These are phyloP conservation scores for Saccharum hybrid DNA, from an alignment of 202 grass and related monocot genomes.

Conservation along the genomic window DNA sequence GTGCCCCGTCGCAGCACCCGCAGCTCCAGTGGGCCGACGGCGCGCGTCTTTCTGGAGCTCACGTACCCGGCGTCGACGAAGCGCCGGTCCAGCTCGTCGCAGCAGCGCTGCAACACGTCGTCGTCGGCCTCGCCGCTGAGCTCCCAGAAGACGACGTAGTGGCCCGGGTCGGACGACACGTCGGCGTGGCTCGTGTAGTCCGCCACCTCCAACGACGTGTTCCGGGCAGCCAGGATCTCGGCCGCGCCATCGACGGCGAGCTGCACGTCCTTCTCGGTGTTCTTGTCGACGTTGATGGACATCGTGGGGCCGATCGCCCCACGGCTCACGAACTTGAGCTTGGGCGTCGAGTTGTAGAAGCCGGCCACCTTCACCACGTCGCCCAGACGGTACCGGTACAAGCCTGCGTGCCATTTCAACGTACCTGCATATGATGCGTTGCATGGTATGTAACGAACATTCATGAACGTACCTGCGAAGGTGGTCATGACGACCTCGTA, in stretches of 20 bases:
- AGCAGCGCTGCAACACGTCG: constrained; percentile 66
- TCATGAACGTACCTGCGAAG: constrained; percentile 60
- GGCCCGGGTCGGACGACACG: constrained; percentile 54
- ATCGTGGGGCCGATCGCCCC: constrained; percentile 58
- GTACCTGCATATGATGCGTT: no score
- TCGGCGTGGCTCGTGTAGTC: constrained; percentile 85
- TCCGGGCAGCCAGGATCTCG: constrained; percentile 60
- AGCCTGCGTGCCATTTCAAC: constrained; percentile 39
- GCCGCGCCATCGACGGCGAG: constrained; percentile 60
- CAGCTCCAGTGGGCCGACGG: constrained; percentile 73
- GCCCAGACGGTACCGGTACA: constrained; percentile 85
- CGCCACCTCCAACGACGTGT: constrained; percentile 63
- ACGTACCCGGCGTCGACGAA: constrained; percentile 75
- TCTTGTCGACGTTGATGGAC: constrained; percentile 87
- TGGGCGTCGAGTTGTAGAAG: constrained; percentile 81
- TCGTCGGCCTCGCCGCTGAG: constrained; percentile 51
- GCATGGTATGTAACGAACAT: no score
- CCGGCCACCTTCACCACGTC: constrained; percentile 75
- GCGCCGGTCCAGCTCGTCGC: constrained; percentile 66
- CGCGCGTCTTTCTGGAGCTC: constrained; percentile 49
- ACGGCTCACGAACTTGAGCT: constrained; percentile 80
- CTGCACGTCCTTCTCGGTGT: constrained; percentile 87
- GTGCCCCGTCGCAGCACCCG: constrained; percentile 58
- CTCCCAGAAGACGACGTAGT: constrained; percentile 84
- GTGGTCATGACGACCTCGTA: constrained; percentile 88